Evolutionary conservation across 352 stramenopile genomes (phyloP).

Genomic region (Phytophthora chlamydospora): DNA sequence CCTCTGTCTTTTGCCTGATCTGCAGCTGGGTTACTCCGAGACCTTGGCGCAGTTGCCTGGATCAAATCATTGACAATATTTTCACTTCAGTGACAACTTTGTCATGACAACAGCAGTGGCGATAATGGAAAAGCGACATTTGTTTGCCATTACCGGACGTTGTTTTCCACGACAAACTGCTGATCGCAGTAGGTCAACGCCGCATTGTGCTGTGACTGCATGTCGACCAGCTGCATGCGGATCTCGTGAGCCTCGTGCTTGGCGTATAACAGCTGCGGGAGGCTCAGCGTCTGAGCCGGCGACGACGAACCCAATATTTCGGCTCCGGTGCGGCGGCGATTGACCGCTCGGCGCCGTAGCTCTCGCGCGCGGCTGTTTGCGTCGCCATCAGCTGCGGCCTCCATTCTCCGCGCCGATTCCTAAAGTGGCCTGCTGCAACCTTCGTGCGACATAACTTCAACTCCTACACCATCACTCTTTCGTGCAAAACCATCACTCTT

Average conservation of each 20-base stretch:
- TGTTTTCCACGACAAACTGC: slow-evolving; percentile 62
- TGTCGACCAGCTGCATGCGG: slow-evolving; percentile 61
- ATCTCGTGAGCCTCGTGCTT: slow-evolving; percentile 57
- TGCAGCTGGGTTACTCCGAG: slow-evolving; percentile 43
- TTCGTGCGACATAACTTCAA: slow-evolving; percentile 48
- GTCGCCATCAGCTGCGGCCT: not conserved
- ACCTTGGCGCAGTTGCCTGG: slow-evolving; percentile 47
- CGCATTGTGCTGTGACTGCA: slow-evolving; percentile 47
- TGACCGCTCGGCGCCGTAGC: slow-evolving; percentile 53
- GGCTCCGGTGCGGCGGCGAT: slow-evolving; percentile 28
- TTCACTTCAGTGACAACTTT: too few species aligned
- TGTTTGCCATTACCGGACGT: slow-evolving; percentile 41
- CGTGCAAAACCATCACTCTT: slow-evolving; percentile 48
- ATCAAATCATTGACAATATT: too few species aligned
- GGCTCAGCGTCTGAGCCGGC: slow-evolving; percentile 5
- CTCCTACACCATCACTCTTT: slow-evolving; percentile 39
- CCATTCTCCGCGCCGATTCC: slow-evolving; percentile 5
- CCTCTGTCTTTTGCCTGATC: slow-evolving; percentile 54
- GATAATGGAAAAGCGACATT: not conserved
- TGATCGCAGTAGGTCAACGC: slow-evolving; percentile 56
- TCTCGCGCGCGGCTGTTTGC: slow-evolving; percentile 49
- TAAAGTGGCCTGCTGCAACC: slow-evolving; percentile 27
- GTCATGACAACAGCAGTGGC: not conserved
- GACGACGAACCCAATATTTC: slow-evolving; percentile 10
- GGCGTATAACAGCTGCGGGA: slow-evolving; percentile 43